These are phyloP conservation scores for Fusarium sp. DNA, from an alignment of 2,329 filamentous ascomycete species.

Conservation along the genomic window DNA sequence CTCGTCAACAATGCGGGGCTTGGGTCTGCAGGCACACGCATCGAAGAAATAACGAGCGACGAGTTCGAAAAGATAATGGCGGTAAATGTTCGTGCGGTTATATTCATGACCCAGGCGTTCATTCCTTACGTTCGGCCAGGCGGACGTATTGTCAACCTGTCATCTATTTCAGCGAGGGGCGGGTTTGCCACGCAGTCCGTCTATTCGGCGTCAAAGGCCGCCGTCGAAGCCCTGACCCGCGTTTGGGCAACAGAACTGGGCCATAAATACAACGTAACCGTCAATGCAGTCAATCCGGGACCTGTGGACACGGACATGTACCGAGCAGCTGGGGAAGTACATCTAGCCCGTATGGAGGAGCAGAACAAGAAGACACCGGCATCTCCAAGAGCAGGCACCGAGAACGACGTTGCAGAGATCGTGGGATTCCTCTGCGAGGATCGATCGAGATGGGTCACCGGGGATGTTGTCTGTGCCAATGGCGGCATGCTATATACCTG, in stretches of 20 bases:
- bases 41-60: not conserved
- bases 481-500: not conserved
- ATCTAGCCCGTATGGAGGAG: constrained; percentile 10
- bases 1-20: not conserved
- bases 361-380: constrained; percentile 15
- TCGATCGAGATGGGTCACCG: constrained; percentile 45
- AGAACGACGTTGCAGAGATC: constrained; percentile 17
- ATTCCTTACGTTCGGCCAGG: not conserved
- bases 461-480: constrained; percentile 25
- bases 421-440: constrained; percentile 16
- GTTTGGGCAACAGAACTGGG: constrained; percentile 17
- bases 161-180: constrained; percentile 12
- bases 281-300: constrained; percentile 51
- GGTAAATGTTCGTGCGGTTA: constrained; percentile 7
- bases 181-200: constrained; percentile 6
- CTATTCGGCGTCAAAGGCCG: constrained; percentile 17
- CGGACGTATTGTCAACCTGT: constrained; percentile 21
- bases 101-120: constrained; percentile 18
- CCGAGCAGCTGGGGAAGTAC: constrained; percentile 8
- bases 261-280: constrained; percentile 47
- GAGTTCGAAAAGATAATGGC: not conserved
- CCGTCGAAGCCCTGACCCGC: constrained; percentile 17
- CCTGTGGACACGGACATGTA: constrained; percentile 46
- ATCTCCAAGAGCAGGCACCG: constrained; percentile 11
- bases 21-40: not conserved